A percentile compares a stretch with the other conserved stretches of the same genome.
Conservation (phyloP, 805 yeast species). For the Kazachstania kunashirensis region DNA sequence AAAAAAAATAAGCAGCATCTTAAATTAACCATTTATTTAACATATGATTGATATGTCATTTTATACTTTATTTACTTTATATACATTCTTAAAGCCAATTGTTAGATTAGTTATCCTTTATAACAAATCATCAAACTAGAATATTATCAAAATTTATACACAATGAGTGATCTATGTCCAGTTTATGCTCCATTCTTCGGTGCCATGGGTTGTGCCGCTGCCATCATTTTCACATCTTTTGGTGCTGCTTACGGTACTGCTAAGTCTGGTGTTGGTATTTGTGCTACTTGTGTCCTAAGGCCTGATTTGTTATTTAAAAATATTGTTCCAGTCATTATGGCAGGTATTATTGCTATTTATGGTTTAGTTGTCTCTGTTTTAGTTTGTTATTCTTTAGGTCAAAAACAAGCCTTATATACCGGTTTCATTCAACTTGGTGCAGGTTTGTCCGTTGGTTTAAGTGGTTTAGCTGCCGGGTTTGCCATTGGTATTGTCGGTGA, state of each 20-base stretch:
- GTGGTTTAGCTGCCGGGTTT: slow-evolving; percentile 97
- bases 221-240: slow-evolving; percentile 95
- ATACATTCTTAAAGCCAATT: too few relatives aligned
- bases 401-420: slow-evolving; percentile 86
- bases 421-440: slow-evolving; percentile 98
- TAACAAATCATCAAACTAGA: too few relatives aligned
- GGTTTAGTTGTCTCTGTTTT: slow-evolving; percentile 94
- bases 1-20: too few relatives aligned
- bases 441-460: slow-evolving; percentile 92
- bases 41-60: too few relatives aligned
- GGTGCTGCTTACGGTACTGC: slow-evolving; percentile 99
- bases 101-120: too few relatives aligned
- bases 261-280: slow-evolving; percentile 97
- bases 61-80: too few relatives aligned
- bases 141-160: too few relatives aligned
- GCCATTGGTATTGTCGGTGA: slow-evolving; percentile 99
- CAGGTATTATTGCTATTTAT: slow-evolving; percentile 98
- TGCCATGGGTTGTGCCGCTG: slow-evolving; percentile 98
- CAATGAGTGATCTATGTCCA: slow-evolving; percentile 32
- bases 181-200: slow-evolving; percentile 86
- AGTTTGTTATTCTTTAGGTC: slow-evolving; percentile 81
- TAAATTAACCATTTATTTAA: too few relatives aligned
- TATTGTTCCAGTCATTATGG: slow-evolving; percentile 97
- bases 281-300: slow-evolving; percentile 95
- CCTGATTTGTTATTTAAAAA: slow-evolving; percentile 91